A percentile compares a stretch with the other conserved stretches of the same genome.
phyloP scores from a whole-genome alignment of 2,329 filamentous ascomycete species.

The Zymoseptoria passerinii region DNA sequence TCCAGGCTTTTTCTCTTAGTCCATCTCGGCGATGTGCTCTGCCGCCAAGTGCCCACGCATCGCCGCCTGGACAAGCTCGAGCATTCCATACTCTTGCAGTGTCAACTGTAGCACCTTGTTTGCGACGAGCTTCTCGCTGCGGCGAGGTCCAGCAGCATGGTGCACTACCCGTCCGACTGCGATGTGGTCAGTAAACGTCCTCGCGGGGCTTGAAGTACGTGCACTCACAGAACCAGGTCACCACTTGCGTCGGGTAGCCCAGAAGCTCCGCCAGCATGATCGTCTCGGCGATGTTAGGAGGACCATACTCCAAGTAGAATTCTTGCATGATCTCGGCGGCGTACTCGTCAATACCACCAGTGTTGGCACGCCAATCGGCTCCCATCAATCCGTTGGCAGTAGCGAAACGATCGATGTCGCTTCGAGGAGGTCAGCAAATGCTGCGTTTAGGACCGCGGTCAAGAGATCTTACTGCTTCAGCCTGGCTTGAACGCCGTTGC shows the following conservation, averaged over 20 bases:
- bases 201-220: neutral
- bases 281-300: constrained; percentile 9
- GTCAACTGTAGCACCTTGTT: neutral
- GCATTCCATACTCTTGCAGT: neutral
- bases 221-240: constrained; percentile 15
- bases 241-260: neutral
- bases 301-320: constrained; percentile 5
- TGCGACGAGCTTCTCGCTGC: neutral
- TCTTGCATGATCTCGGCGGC: constrained; percentile 9
- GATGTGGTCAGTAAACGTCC: neutral
- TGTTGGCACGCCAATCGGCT: neutral
- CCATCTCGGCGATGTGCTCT: neutral
- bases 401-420: constrained; percentile 6
- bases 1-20: neutral
- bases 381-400: neutral
- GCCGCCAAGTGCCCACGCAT: neutral
- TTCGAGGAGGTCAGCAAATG: neutral
- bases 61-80: neutral
- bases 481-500: neutral
- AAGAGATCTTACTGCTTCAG: neutral
- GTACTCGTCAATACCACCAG: neutral
- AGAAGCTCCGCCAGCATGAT: constrained; percentile 8
- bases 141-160: neutral
- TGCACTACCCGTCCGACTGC: neutral
- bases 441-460: neutral